phyloP scores from a whole-genome alignment of 192 early-diverging fungal species.

The Rhizophagus clarus region DNA sequence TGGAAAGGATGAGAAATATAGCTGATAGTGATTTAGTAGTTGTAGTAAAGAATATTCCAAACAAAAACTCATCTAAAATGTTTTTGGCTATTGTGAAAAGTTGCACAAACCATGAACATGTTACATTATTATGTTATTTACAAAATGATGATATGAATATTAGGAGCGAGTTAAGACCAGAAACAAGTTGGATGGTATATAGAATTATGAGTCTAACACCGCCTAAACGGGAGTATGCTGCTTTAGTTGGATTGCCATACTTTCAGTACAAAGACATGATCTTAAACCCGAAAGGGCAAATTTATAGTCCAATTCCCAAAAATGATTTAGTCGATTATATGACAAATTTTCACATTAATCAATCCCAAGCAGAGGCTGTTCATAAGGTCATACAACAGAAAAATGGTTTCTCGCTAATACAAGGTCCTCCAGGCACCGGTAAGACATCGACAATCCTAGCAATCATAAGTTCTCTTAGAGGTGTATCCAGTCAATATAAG shows the following conservation, averaged over 20 bases:
- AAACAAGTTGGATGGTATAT: conserved; percentile 45
- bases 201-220: conserved; percentile 69
- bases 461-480: conserved; percentile 67
- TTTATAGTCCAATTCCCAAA: conserved; percentile 35
- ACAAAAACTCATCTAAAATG: conserved; percentile 28
- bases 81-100: conserved; percentile 62
- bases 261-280: conserved; percentile 66
- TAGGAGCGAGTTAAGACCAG: conserved; percentile 44
- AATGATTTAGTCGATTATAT: conserved; percentile 50
- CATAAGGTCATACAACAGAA: conserved; percentile 59
- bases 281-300: conserved; percentile 51
- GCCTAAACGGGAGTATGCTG: conserved; percentile 79
- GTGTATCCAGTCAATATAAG: conserved; percentile 17
- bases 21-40: conserved; percentile 70
- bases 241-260: conserved; percentile 65
- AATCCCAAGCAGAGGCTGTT: conserved; percentile 89
- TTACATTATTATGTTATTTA: conserved; percentile 48
- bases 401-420: conserved; percentile 86
- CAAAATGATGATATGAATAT: conserved; percentile 48
- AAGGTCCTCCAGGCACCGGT: conserved; percentile 72
- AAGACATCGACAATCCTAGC: conserved; percentile 88
- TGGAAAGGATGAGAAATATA: conserved; percentile 44
- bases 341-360: conserved; percentile 78
- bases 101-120: conserved; percentile 42
- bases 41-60: conserved; percentile 45